These are phyloP conservation scores for Aspergillus japonicus DNA, from an alignment of 2,329 filamentous ascomycete species.

Conservation along the genomic window DNA sequence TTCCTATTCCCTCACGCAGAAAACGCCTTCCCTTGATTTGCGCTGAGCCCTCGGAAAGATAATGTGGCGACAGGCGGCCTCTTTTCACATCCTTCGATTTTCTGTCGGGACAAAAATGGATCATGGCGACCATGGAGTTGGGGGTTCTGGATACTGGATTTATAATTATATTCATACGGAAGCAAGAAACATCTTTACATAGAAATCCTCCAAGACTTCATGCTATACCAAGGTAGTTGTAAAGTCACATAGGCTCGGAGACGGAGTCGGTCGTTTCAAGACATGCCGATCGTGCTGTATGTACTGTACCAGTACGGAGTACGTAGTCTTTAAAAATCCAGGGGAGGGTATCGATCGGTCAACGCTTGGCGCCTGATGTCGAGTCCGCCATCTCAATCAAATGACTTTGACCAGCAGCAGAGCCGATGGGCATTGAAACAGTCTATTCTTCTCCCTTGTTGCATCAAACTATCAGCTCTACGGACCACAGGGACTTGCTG, in stretches of 20 bases:
- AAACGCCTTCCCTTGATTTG: background rate
- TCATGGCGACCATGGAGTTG: background rate
- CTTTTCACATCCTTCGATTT: background rate
- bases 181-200: background rate
- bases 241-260: background rate
- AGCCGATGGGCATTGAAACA: background rate
- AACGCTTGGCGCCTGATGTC: background rate
- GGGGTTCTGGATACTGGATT: background rate
- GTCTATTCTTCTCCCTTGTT: no score
- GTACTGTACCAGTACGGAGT: no score
- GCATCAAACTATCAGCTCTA: no score
- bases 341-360: background rate
- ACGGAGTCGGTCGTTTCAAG: background rate
- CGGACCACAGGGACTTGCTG: background rate
- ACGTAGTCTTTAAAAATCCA: background rate
- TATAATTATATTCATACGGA: background rate
- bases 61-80: background rate
- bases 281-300: background rate
- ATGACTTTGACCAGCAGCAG: background rate
- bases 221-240: background rate
- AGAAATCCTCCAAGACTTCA: background rate
- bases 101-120: background rate
- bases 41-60: background rate
- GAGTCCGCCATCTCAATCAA: background rate
- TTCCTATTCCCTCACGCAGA: background rate